Evolutionary conservation across 768 basidiomycete genomes (phyloP), one percentile per base, ranked within the genome.

Genomic region (Kwoniella dejecticola): DNA sequence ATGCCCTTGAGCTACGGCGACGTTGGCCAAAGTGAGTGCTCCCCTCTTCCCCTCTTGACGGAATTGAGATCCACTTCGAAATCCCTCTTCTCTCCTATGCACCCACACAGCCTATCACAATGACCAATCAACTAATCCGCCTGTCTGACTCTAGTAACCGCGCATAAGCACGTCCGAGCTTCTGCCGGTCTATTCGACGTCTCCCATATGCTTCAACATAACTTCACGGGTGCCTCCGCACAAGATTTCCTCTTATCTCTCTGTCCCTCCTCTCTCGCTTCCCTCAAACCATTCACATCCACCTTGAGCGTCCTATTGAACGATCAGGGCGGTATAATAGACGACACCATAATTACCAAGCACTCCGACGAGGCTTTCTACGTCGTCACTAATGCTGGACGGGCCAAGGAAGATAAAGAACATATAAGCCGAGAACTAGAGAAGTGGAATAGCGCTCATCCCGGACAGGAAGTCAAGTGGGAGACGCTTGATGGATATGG

Each of bases 301-400:
- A 91, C 92, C 0, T 85, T 99, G 13, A 91, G 90, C 0, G 89
- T 96, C 4, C 81, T 97, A 2, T 83, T 98, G 52, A 97, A 96
- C 78, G 86, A 89, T 53, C 74, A 82, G 0, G 95, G 96, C 1
- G 96, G 96, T 7, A 97, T 98, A 68, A 89, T 99, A 56, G 95
- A 99, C 79, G 96, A 99, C 77, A 89, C 89, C 19, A 85, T 98
- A 76, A 86, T 97, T 75, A 80, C 79, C 17, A 77, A 80, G 24
- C 91, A 94, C 75, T 83, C 87, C 0, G 72, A 84, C 4, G 53
- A 70, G n/a, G 86, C 88, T 0, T 98, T 86, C 80, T 99, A 97
- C 75, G 89, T 97, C 56, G 95, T 99, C 24, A 99, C 96, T 0
- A 98, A 98, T 74, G 95, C 95, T 0, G 93, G 91, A 1, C 81